Base-by-base conservation (phyloP, 768 basidiomycete genomes). In the Tulasnella sp. region DNA sequence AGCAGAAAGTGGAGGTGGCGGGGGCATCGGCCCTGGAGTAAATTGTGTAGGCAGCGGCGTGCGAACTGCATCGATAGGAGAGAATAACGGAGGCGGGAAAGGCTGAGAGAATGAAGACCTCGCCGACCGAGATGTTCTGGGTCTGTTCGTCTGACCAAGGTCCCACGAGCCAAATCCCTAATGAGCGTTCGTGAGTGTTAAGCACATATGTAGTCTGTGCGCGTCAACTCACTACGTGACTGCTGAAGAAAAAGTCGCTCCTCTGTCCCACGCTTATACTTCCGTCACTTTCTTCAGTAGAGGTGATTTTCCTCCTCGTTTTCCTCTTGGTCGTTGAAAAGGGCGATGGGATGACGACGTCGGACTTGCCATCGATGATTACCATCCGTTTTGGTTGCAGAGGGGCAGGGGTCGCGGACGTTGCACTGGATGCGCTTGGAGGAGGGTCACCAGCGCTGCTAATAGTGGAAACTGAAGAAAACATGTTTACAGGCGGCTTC, bases 81-180 rank as follows among this genome's bases (percentile, higher is more conserved):
- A 37, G 74, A 72, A 73, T 39, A 73, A 39, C 9, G 71, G 71
- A 32, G 71, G 61, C 13, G 61, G 75, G 75, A 76, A 46, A 18
- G 70, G 35, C 16, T 77, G 67, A 42, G 77, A 77, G 67, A 70
- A 77, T 2, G 77, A 77, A 37, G 70, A 70, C 20, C 77, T 70
- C 9, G 61, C 44, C 1, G 77, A 77, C 71, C 40, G 35, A 35
- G 77, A 26, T 3, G 29, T n/a, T 35, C 57, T 57, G 11, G 75
- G 39, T 18, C 75, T 46, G 32, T 57, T 75, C 2, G 18, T 29
- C 10, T 74, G 37, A 32, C 39, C 44, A 4, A 46, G 26, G 32
- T 76, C 35, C 35, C 75, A 61, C 3, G 55, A 61, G 32, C 75
- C 73, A 32, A 74, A 74, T n/a, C 51, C 73, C 44, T 74, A 20